These are phyloP conservation scores for Globisporangium cylindrosporum DNA, from an alignment of 352 stramenopile genomes.

Conservation along the genomic window DNA sequence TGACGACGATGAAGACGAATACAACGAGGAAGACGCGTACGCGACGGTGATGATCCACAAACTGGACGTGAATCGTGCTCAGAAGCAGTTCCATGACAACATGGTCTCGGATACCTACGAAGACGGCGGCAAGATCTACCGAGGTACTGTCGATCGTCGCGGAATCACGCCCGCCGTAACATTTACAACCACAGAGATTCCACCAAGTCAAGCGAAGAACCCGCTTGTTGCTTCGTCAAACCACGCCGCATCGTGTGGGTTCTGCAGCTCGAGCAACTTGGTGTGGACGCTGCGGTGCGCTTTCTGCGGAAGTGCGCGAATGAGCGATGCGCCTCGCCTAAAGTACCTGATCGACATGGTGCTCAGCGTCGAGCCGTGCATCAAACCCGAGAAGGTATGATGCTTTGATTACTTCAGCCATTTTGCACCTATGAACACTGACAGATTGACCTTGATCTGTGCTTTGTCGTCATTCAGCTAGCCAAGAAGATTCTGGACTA, in stretches of 20 bases:
- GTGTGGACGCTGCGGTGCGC: conserved; percentile 61
- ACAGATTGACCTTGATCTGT: not conserved
- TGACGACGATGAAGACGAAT: not conserved
- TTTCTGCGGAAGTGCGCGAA: conserved; percentile 68
- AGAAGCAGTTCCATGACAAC: conserved; percentile 28
- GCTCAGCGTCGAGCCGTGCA: conserved; percentile 61
- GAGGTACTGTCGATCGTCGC: conserved; percentile 43
- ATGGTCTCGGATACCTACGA: conserved; percentile 30
- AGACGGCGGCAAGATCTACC: conserved; percentile 43
- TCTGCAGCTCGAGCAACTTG: conserved; percentile 73
- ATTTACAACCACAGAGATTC: conserved; percentile 51
- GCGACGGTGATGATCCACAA: conserved; percentile 15
- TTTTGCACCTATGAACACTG: not conserved
- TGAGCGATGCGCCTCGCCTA: conserved; percentile 66
- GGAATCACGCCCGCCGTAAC: conserved; percentile 67
- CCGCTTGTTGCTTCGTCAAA: conserved; percentile 19
- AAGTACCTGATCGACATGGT: conserved; percentile 83
- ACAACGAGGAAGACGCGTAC: conserved; percentile 12
- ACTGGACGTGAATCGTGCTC: conserved; percentile 11
- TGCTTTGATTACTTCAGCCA: not conserved
- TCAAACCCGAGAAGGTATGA: conserved; percentile 48
- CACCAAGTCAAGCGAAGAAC: conserved; percentile 52
- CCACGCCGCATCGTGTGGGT: conserved; percentile 47
- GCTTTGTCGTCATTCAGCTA: conserved; percentile 27
- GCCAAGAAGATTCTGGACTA: conserved; percentile 73